Evolutionary conservation across 768 basidiomycete species (phyloP).

Genomic region (Phylloporus arenicola): DNA sequence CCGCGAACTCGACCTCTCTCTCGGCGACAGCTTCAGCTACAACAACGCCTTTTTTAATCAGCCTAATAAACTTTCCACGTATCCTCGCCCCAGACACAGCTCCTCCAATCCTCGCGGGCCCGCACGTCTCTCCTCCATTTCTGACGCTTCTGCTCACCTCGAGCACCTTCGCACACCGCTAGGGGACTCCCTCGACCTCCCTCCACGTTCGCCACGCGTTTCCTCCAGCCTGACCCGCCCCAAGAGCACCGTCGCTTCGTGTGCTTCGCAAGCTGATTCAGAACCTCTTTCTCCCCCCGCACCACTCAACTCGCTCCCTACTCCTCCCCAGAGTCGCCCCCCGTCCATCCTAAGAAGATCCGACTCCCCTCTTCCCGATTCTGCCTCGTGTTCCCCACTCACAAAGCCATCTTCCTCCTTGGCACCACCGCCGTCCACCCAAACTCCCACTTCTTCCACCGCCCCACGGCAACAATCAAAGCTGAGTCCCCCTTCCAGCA

Average conservation of each 20-base stretch:
- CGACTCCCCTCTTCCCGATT: constrained; percentile 24
- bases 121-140: constrained; percentile 13
- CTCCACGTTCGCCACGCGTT: constrained; percentile 26
- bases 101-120: constrained; percentile 19
- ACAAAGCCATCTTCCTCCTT: constrained; percentile 18
- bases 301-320: constrained; percentile 19
- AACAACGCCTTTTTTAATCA: constrained; percentile 29
- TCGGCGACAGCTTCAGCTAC: constrained; percentile 32
- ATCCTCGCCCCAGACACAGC: constrained; percentile 20
- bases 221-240: constrained; percentile 12
- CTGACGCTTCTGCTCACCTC: constrained; percentile 21
- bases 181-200: constrained; percentile 17
- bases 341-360: constrained; percentile 19
- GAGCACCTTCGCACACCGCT: constrained; percentile 15
- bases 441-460: constrained; percentile 31
- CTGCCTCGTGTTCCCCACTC: constrained; percentile 12
- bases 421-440: constrained; percentile 30
- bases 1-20: constrained; percentile 34
- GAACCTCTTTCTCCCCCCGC: constrained; percentile 14
- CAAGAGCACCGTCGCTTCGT: constrained; percentile 27
- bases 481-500: constrained; percentile 40
- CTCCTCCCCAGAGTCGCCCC: constrained; percentile 27
- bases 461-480: constrained; percentile 25
- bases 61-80: constrained; percentile 13
- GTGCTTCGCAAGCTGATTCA: constrained; percentile 20